Conservation (phyloP, 169 alveolate species). For the Plasmodium gaboni region DNA sequence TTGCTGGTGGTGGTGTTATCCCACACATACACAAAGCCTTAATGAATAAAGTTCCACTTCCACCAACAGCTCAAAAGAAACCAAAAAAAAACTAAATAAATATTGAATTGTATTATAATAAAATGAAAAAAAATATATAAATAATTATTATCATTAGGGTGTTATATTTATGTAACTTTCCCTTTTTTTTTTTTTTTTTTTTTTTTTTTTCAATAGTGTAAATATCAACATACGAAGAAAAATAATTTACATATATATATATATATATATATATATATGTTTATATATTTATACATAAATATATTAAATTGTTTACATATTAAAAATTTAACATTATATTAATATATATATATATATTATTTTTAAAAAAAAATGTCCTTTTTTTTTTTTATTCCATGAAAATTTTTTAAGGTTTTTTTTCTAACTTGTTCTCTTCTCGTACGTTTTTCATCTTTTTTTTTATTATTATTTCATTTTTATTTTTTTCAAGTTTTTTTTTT, state of each 20-base stretch:
- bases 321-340: background rate
- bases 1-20: conserved; percentile 99
- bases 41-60: conserved; percentile 89
- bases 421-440: conserved; percentile 22
- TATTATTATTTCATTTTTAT: no score
- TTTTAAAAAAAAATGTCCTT: conserved; percentile 33
- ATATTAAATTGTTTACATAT: no score
- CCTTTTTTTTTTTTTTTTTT: conserved; percentile 1
- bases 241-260: background rate
- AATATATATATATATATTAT: conserved; percentile 1
- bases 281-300: no score
- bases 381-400: conserved; percentile 14
- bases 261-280: no score
- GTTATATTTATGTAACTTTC: background rate
- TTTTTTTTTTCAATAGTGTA: conserved; percentile 2
- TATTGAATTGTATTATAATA: background rate
- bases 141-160: background rate
- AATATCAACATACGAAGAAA: background rate
- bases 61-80: conserved; percentile 83
- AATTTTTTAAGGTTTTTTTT: conserved; percentile 56
- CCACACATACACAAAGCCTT: conserved; percentile 98
- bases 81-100: conserved; percentile 77
- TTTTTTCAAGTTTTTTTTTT: conserved; percentile 11
- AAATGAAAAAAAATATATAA: background rate
- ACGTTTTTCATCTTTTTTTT: background rate